Base-by-base conservation (phyloP, 73 alveolate species). In the Uronychia setigera region DNA sequence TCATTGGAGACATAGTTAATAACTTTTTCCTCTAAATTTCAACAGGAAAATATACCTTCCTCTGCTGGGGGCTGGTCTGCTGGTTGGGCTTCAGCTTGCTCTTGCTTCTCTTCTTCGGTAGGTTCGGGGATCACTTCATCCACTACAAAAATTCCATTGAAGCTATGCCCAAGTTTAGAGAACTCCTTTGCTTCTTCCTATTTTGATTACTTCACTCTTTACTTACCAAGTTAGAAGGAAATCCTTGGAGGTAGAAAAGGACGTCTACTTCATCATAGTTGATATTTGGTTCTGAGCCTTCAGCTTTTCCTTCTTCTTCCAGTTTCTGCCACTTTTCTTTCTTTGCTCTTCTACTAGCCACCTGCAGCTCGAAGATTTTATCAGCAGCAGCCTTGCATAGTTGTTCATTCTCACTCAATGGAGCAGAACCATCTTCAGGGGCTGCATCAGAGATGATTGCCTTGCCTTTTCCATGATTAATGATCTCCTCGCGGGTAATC, bases 271-370 rank as follows among this genome's bases (percentile, higher is more conserved):
- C 67, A 19, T 46, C 67, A 46, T 46, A 46, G 67, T 46, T 19
- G 67, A 46, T 74, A 32, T 74, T 31, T 26, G 67, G 67, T 19
- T 46, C 67, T 11, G 67, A 46, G 67, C 67, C 19, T 5, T 82
- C 87, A 9, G 59, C 82, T 35, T 74, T 82, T 34, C 9, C 35
- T 0, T 79, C 32, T 0, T 27, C 35, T 29, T 87, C 84, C 0
- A 14, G 79, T 46, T 31, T 46, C 33, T 28, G 31, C 57, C 31
- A 60, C 19, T 67, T 26, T 29, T 90, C 95, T 79, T 80, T 85
- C 81, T 78, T 90, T 29, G 80, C 82, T 74, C 86, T 90, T 77
- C 81, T 90, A 0, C 78, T 80, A 19, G 93, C 84, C 1, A 88
- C 86, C 11, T 60, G 80, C 60, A 35, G 67, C 26, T 46, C 84